These are phyloP conservation scores for Fusarium nematophilum DNA, from an alignment of 2,329 filamentous ascomycete species.

Conservation along the genomic window DNA sequence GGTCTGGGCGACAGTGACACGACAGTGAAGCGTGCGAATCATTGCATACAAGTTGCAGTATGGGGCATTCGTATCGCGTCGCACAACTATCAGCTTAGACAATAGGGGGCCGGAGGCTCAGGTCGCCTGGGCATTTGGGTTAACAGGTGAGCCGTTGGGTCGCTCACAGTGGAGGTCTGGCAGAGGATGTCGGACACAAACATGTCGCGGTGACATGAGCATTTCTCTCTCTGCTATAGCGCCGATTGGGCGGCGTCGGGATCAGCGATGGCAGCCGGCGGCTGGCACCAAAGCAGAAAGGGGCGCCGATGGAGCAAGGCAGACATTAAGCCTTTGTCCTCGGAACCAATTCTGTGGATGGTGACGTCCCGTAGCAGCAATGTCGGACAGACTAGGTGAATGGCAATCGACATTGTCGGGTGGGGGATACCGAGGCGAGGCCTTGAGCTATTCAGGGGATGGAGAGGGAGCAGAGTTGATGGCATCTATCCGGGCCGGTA, in stretches of 20 bases:
- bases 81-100: constrained; percentile 36
- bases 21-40: constrained; percentile 31
- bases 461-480: neutral
- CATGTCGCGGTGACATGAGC: constrained; percentile 12
- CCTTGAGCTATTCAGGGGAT: neutral
- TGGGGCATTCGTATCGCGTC: constrained; percentile 36
- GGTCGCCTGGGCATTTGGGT: constrained; percentile 28
- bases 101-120: constrained; percentile 31
- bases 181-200: constrained; percentile 18
- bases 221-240: constrained; percentile 21
- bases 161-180: constrained; percentile 22
- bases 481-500: neutral
- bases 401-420: neutral
- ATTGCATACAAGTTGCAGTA: constrained; percentile 39
- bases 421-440: constrained; percentile 8
- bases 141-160: constrained; percentile 35
- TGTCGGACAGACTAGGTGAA: constrained; percentile 15
- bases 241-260: constrained; percentile 12
- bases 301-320: neutral
- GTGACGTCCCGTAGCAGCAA: constrained; percentile 11
- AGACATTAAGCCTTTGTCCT: constrained; percentile 2
- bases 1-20: constrained; percentile 34
- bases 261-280: constrained; percentile 14
- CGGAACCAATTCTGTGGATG: constrained; percentile 5
- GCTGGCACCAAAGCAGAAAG: constrained; percentile 10